Evolutionary conservation across 805 yeast species (phyloP), one percentile per base, ranked within the genome.

Genomic region (Zygosaccharomyces pseudorouxii): DNA sequence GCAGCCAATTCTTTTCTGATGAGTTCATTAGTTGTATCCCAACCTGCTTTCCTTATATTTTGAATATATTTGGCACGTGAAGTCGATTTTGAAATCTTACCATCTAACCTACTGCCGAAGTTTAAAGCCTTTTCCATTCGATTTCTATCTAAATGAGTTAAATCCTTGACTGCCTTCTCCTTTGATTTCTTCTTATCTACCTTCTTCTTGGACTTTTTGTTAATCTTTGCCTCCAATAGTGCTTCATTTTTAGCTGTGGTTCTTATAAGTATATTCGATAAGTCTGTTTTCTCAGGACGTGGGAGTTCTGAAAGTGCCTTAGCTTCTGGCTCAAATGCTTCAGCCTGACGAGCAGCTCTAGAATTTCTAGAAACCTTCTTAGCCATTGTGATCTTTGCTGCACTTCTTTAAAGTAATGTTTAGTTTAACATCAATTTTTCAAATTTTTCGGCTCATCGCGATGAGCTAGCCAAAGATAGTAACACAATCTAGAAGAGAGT

Each of bases 341-440:
- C 78, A 5, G 83, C 84, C 63, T 89, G 74, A 69, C 90, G 80
- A 2, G 93, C 90, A 2, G 89, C 89, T 70, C 93, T 76, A 38
- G 89, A 82, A 52, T 77, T 81, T 55, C 82, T 83, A 16, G 88
- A 82, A 23, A 81, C 76, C 71, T 55, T 59, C 46, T 51, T 59
- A 5, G 57, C 60, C 64, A 59, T 60, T 7, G 9, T 33, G 18
- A 10, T 25, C 28, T 10, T 25, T 14, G 16, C 36, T 33, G 8
- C 16, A 7, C 11, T 33, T 10, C 18, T 20, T 18, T 27, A 3
- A 12, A 40, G 30, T 40, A 20, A 18, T 42, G 25, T 19, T 19
- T 29, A 20, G 14, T 20, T 29, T 29, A n/a, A 42, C 20, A 28
- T 29, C 16, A 30, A 42, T 30, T 33, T 42, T 33, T 35, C 39